Evolutionary conservation across 768 basidiomycete genomes (phyloP), one percentile per base, ranked within the genome.

Genomic region (Mrakia blollopis): DNA sequence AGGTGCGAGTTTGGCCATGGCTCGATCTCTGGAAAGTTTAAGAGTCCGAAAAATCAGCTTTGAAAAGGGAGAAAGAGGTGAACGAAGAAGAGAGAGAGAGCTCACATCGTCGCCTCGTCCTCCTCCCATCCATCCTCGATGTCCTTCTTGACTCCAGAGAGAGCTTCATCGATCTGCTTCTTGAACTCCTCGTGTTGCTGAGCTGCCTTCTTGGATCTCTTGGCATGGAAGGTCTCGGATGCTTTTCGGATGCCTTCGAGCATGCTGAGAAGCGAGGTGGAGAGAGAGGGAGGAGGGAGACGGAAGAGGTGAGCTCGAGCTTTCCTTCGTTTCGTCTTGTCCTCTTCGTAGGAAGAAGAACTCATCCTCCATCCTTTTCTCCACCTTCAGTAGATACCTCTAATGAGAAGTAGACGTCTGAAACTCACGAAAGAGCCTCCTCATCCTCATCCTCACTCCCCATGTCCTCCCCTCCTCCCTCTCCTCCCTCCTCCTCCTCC

Each of bases 151-250:
- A 68, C 65, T 5, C 21, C 14, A 35, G 65, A 44, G 37, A 68
- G 65, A 18, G 37, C 39, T 25, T 68, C 39, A n/a, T 2, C 13
- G 37, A 68, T 68, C 25, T 18, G 18, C 37, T 68, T 68, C 35
- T 68, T 68, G 37, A 68, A 41, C 65, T 68, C 65, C 14, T 68
- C 65, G 35, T 68, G 65, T 39, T 68, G 65, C 39, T 41, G 65
- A 37, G 65, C 16, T 37, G 37, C 65, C 65, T 68, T 68, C 13
- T 41, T 68, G 11, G 65, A 32, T 44, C 65, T 35, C 37, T 68
- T 68, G 65, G 65, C 65, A 13, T 41, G 65, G 37, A 68, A 68
- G 21, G 39, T 25, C 21, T 68, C 65, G 25, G 65, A 39, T 25
- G 35, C 39, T 39, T 68, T 16, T 21, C 65, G 35, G 65, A 68